A percentile compares a stretch with the other conserved stretches of the same genome.
These are phyloP conservation scores for Paraglomus occultum DNA, from an alignment of 192 early-diverging fungal genomes.

Conservation along the genomic window DNA sequence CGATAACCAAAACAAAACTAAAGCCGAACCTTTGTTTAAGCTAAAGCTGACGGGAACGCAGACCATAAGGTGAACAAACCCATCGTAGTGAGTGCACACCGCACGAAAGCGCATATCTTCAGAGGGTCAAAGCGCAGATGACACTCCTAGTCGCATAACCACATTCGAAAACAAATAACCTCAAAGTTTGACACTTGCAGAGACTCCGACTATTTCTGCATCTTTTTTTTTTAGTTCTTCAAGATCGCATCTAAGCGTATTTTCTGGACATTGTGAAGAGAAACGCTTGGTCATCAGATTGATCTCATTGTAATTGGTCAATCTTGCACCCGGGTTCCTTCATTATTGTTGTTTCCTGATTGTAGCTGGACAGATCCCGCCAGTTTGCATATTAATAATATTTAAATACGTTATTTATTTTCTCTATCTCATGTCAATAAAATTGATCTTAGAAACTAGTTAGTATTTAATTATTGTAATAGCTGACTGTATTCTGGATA, in stretches of 20 bases:
- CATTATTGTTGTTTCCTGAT: no score
- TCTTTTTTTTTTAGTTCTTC: neutral
- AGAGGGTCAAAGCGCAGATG: neutral
- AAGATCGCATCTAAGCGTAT: slow-evolving; percentile 14
- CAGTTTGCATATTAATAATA: no score
- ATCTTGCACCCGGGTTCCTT: no score
- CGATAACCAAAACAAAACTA: slow-evolving; percentile 6
- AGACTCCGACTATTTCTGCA: neutral
- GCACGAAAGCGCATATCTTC: no score
- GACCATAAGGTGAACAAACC: slow-evolving; percentile 8
- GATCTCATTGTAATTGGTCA: no score
- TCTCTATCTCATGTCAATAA: no score
- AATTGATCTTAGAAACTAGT: no score
- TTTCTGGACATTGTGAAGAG: neutral
- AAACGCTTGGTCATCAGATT: neutral
- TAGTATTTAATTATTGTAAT: no score
- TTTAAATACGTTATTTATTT: no score
- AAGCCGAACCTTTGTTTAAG: neutral
- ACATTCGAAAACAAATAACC: slow-evolving; percentile 2
- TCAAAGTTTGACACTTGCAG: neutral
- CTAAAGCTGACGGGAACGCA: neutral
- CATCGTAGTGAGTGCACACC: slow-evolving; percentile 15
- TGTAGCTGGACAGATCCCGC: no score
- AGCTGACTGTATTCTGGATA: no score
- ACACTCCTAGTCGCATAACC: slow-evolving; percentile 7